Evolutionary conservation across 192 early-diverging fungal species (phyloP).

Genomic region (Neocallimastix lanati): DNA sequence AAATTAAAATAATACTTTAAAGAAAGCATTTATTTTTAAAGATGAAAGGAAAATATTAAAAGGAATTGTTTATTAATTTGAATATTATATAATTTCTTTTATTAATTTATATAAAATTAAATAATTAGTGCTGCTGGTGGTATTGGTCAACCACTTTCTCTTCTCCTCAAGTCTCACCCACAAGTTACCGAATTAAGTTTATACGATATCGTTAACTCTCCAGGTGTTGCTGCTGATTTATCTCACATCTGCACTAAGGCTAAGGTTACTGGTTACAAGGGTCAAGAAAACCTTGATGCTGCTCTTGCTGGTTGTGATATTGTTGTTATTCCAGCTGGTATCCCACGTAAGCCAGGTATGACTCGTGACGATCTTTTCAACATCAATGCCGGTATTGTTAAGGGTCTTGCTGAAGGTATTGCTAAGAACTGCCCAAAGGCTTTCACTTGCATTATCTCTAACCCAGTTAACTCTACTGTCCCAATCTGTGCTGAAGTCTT

Average conservation of each 20-base stretch:
- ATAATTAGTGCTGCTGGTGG: slow-evolving; percentile 71
- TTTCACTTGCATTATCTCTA: slow-evolving; percentile 76
- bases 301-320: slow-evolving; percentile 49
- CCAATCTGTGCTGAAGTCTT: slow-evolving; percentile 87
- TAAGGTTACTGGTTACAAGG: slow-evolving; percentile 53
- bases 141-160: slow-evolving; percentile 92
- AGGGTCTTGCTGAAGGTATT: slow-evolving; percentile 55
- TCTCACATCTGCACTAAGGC: slow-evolving; percentile 77
- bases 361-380: slow-evolving; percentile 97
- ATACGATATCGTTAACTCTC: slow-evolving; percentile 94
- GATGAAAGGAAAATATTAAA: too few relatives aligned
- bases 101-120: slow-evolving; percentile 20
- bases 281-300: slow-evolving; percentile 38
- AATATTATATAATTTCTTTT: too few relatives aligned
- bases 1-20: too few relatives aligned
- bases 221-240: slow-evolving; percentile 89
- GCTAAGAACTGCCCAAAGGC: slow-evolving; percentile 71
- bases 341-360: slow-evolving; percentile 97
- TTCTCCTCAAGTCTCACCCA: slow-evolving; percentile 76
- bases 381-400: slow-evolving; percentile 90
- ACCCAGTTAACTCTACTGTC: slow-evolving; percentile 97
- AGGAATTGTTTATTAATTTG: too few relatives aligned
- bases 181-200: slow-evolving; percentile 71
- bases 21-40: too few relatives aligned
- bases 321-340: slow-evolving; percentile 88